Percentiles rank a stretch among this genome's conserved stretches.
phyloP scores from a whole-genome alignment of 208 protist species.

The Acanthamoeba royreba region DNA sequence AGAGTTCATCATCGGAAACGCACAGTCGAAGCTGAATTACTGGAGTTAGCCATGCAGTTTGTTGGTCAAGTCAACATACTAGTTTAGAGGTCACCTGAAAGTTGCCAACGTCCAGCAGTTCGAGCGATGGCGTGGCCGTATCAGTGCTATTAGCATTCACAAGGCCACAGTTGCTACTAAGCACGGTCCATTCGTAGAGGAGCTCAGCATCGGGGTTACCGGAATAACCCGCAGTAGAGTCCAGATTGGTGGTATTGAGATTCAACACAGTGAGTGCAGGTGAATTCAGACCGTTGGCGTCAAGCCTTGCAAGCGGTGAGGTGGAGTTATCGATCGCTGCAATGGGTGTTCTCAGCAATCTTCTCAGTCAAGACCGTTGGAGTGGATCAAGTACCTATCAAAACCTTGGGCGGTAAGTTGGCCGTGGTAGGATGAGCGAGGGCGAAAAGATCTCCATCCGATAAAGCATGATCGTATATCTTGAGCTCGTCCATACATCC shows the following conservation, averaged over 20 bases:
- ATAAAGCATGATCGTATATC: background rate
- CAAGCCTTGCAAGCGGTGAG: background rate
- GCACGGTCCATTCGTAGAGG: background rate
- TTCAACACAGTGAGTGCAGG: background rate
- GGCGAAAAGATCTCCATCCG: background rate
- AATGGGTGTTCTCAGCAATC: no score
- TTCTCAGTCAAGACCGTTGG: no score
- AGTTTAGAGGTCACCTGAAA: background rate
- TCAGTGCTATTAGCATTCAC: background rate
- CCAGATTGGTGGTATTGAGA: background rate
- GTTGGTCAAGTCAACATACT: no score
- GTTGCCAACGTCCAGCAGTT: background rate
- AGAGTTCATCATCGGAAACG: background rate
- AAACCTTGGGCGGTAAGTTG: no score
- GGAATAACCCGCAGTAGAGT: background rate
- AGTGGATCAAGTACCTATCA: no score
- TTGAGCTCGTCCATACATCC: slow-evolving; percentile 17
- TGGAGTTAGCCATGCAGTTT: background rate
- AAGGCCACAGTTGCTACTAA: background rate
- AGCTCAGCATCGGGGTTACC: background rate
- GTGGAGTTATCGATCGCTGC: no score
- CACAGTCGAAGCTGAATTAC: background rate
- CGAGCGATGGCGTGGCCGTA: background rate
- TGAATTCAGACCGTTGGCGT: background rate
- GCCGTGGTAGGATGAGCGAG: no score